phyloP scores from a whole-genome alignment of 345 rosid species.

The Stellera chamaejasme region DNA sequence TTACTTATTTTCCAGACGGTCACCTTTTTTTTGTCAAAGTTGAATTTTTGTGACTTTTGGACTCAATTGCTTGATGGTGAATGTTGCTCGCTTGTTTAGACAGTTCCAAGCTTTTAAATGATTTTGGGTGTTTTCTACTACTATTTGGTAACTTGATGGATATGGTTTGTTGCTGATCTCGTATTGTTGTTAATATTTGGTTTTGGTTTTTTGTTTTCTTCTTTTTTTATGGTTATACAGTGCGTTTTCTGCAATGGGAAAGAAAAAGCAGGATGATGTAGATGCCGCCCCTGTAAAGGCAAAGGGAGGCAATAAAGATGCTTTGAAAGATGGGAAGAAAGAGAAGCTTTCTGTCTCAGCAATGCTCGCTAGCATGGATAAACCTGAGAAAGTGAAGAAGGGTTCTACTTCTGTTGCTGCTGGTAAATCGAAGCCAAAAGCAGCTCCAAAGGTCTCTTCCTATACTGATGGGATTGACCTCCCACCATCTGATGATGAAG shows the following conservation, averaged over 20 bases:
- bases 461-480: constrained; percentile 84
- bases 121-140: no score
- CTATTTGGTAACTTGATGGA: no score
- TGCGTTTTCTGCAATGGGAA: constrained; percentile 47
- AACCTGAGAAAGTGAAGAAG: constrained; percentile 66
- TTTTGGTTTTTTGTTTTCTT: background rate
- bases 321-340: constrained; percentile 43
- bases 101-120: no score
- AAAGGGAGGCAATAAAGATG: constrained; percentile 47
- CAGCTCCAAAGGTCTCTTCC: constrained; percentile 38
- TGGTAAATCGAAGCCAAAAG: constrained; percentile 43
- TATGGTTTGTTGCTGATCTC: no score
- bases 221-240: constrained; percentile 9
- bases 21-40: no score
- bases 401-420: constrained; percentile 34
- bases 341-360: constrained; percentile 72
- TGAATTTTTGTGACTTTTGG: no score
- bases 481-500: constrained; percentile 84
- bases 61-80: no score
- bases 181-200: no score
- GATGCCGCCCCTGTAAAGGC: constrained; percentile 28
- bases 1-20: no score
- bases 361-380: constrained; percentile 84
- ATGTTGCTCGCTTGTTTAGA: no score
- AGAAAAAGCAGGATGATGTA: constrained; percentile 57